phyloP scores from a whole-genome alignment of 768 basidiomycete genomes.

The Mycena polygramma region DNA sequence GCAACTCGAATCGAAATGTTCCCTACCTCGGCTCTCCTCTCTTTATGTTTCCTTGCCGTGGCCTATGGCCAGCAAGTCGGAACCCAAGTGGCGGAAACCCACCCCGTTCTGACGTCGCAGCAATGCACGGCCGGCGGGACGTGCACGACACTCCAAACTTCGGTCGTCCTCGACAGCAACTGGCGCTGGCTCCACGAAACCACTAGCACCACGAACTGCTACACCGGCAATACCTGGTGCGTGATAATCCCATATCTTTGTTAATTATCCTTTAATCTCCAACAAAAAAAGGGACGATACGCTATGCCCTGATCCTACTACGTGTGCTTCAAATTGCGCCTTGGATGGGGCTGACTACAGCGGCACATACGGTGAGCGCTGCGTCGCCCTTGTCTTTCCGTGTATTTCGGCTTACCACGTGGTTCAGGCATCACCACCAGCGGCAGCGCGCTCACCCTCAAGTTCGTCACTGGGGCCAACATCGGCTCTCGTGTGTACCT shows the following conservation, averaged over 20 bases:
- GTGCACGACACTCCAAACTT: slow-evolving; percentile 51
- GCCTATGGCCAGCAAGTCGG: slow-evolving; percentile 66
- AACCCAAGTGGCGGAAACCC: slow-evolving; percentile 59
- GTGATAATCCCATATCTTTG: no score
- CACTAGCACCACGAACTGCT: slow-evolving; percentile 56
- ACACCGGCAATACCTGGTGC: slow-evolving; percentile 65
- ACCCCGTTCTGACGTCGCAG: slow-evolving; percentile 60
- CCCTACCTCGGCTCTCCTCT: slow-evolving; percentile 53
- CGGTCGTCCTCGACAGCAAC: slow-evolving; percentile 65
- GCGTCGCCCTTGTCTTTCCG: no score
- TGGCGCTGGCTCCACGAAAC: slow-evolving; percentile 63
- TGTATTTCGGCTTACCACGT: no score
- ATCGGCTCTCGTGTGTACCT: slow-evolving; percentile 62
- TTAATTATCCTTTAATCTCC: no score
- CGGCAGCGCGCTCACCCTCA: slow-evolving; percentile 55
- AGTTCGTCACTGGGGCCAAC: slow-evolving; percentile 60
- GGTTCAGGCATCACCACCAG: no score
- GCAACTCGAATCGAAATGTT: slow-evolving; percentile 45
- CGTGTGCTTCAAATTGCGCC: slow-evolving; percentile 60
- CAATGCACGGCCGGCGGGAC: slow-evolving; percentile 59
- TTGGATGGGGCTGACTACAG: slow-evolving; percentile 62
- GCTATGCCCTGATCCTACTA: slow-evolving; percentile 61
- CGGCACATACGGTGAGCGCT: slow-evolving; percentile 63
- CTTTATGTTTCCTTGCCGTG: slow-evolving; percentile 55
- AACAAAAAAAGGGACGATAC: slow-evolving; percentile 50